Percentiles rank a stretch among this genome's conserved stretches.
Conservation (phyloP, 768 basidiomycete genomes). For the Suillus clintonianus region DNA sequence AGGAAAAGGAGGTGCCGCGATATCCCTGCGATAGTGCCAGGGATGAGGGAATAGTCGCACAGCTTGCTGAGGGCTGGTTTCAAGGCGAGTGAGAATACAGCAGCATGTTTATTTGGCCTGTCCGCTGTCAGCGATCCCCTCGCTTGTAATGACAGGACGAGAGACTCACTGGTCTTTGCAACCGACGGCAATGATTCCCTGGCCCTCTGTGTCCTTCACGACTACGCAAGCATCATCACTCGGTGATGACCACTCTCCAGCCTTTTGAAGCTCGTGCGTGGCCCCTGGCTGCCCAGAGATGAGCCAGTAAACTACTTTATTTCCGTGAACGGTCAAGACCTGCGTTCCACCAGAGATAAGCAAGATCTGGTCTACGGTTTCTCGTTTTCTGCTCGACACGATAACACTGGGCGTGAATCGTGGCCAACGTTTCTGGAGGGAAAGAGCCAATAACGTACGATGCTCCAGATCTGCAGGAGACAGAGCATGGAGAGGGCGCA, state of each 20-base stretch:
- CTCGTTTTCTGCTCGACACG: constrained; percentile 3
- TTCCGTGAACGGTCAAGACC: constrained; percentile 27
- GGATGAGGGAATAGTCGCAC: constrained; percentile 23
- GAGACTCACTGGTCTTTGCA: constrained; percentile 14
- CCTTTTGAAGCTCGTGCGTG: constrained; percentile 14
- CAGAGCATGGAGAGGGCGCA: constrained; percentile 12
- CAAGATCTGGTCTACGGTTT: constrained; percentile 27
- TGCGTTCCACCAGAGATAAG: constrained; percentile 27
- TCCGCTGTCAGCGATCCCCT: background rate
- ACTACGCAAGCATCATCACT: constrained; percentile 19
- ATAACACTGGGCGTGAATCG: constrained; percentile 15
- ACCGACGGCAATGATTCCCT: constrained; percentile 21
- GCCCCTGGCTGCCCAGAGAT: constrained; percentile 18
- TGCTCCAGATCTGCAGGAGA: constrained; percentile 24
- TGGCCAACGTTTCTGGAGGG: constrained; percentile 25
- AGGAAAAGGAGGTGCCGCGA: constrained; percentile 24
- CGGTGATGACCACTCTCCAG: constrained; percentile 20
- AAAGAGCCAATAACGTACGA: constrained; percentile 29
- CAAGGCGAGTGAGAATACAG: constrained; percentile 18
- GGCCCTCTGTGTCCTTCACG: constrained; percentile 12
- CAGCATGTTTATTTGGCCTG: constrained; percentile 19
- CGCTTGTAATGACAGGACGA: background rate
- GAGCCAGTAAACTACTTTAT: constrained; percentile 25
- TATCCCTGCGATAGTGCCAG: constrained; percentile 24
- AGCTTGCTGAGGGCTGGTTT: constrained; percentile 22